Percentiles rank a stretch among this genome's conserved stretches.
Evolutionary conservation across 495 filamentous ascomycete genomes (phyloP).

Genomic region (Cercophora newfieldiana): DNA sequence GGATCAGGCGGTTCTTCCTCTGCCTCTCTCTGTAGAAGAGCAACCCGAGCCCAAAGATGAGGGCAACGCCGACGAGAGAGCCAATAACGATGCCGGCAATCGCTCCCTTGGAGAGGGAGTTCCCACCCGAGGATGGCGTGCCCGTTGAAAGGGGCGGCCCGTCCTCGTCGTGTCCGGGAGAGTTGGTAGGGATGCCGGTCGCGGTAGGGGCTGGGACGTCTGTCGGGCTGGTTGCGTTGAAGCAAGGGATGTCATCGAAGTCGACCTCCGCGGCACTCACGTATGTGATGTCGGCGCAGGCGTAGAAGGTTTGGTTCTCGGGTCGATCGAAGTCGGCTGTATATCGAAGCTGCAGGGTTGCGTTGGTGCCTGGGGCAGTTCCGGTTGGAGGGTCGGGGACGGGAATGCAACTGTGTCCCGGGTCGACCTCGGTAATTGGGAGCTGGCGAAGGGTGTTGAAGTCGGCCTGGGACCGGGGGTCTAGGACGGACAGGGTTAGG

Average conservation of each 20-base stretch:
- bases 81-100: conserved; percentile 51
- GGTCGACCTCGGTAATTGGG: conserved; percentile 41
- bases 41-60: conserved; percentile 21
- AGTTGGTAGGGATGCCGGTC: conserved; percentile 12
- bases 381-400: conserved; percentile 37
- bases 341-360: conserved; percentile 54
- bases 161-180: conserved; percentile 16
- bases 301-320: conserved; percentile 51
- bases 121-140: background rate
- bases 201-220: conserved; percentile 23
- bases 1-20: conserved; percentile 20
- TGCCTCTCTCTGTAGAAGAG: conserved; percentile 24
- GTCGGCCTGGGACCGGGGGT: conserved; percentile 27
- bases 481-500: conserved; percentile 4
- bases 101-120: conserved; percentile 41
- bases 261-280: conserved; percentile 38
- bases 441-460: conserved; percentile 34
- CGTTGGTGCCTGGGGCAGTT: conserved; percentile 42
- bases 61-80: conserved; percentile 33
- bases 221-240: conserved; percentile 44
- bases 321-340: conserved; percentile 46
- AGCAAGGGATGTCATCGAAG: conserved; percentile 41
- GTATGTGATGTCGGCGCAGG: conserved; percentile 53
- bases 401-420: conserved; percentile 50
- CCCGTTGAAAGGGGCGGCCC: conserved; percentile 18